Evolutionary conservation across 2,329 filamentous ascomycete genomes (phyloP), one percentile per base, ranked within the genome.

Genomic region (Cadophora luteo-olivacea): DNA sequence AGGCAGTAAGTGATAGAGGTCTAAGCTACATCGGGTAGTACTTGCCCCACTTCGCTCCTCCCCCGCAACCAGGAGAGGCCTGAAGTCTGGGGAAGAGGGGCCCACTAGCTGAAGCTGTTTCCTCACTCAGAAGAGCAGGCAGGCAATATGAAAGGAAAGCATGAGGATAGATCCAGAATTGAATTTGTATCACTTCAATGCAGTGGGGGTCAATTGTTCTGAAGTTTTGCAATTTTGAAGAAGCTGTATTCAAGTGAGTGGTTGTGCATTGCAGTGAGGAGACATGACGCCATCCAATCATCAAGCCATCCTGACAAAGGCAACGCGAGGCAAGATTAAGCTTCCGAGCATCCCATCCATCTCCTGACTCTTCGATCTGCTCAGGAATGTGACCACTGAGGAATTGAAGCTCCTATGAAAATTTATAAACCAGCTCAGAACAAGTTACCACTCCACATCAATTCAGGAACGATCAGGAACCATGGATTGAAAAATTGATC

Each of bases 71-170:
- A 49, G 45, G 38, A 41, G 36, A 32, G 52, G 52, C 25, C 52
- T 9, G 25, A 14, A 55, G 52, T 55, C 57, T 60, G 57, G 57
- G 57, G 57, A 60, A 60, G 57, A 60, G 57, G 55, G 57, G 57
- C 29, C 22, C 36, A 36, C 57, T 60, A 60, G 33, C 25, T 19
- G 52, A 33, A 29, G 25, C 19, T 55, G 25, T 33, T 55, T 33
- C 55, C n/a, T 14, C 33, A 36, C 25, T 29, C n/a, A 3, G 32
- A 11, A 22, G 22, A 60, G n/a, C 25, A n/a, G 16, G 36, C 12
- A n/a, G 32, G 57, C 36, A 55, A 12, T 8, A 8, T 5, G 4
- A 16, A 8, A 4, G n/a, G 11, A 22, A 8, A 3, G n/a, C 11
- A 24, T 9, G 57, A 19, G n/a, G 57, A 60, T 12, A 25, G 22